Evolutionary conservation across 2,329 filamentous ascomycete genomes (phyloP), one percentile per base, ranked within the genome.

Genomic region (Epichloe uncinata): DNA sequence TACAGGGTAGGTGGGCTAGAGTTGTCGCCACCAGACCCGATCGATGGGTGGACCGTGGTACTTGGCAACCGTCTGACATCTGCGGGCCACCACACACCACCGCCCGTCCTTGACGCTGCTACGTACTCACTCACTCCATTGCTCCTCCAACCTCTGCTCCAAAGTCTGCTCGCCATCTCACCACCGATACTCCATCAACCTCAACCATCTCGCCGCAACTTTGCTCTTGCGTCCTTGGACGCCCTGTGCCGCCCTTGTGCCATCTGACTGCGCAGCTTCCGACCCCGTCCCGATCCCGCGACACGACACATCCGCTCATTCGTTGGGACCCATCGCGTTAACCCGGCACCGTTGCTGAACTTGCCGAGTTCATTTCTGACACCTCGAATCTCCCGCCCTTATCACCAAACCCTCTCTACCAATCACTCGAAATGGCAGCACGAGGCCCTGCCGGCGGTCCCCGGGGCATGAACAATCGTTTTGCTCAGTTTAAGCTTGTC

Each of bases 401-500:
- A 48, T 34, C 16, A 13, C 38, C 18, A 47, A 42, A 15, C 8
- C 26, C 8, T n/a, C 20, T 18, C 35, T 34, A 9, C 2, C 6
- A 48, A 30, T 12, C 49, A n/a, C 18, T 34, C 49, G 44, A 61
- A 67, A 97, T 97, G 91, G 86, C 90, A 71, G 79, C 86, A 69
- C 82, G 89, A 81, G 81, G 82, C 73, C 82, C 70, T 61, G 73
- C 76, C 58, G 72, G 76, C 62, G 77, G 75, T 61, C 71, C 75
- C 60, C 77, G 78, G 61, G 78, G 76, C 65, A 71, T 75, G 77
- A 80, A 83, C 82, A 80, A 86, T 70, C 84, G 91, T 64, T 97
- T 98, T 71, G 91, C 93, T 62, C 93, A 98, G 78, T 98, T 98
- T 75, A 98, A 98, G 78, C 80, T 98, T 61, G 93, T 98, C 58